Conservation (phyloP, 768 basidiomycete species). For the Rhodosporidiobolus odoratus region DNA sequence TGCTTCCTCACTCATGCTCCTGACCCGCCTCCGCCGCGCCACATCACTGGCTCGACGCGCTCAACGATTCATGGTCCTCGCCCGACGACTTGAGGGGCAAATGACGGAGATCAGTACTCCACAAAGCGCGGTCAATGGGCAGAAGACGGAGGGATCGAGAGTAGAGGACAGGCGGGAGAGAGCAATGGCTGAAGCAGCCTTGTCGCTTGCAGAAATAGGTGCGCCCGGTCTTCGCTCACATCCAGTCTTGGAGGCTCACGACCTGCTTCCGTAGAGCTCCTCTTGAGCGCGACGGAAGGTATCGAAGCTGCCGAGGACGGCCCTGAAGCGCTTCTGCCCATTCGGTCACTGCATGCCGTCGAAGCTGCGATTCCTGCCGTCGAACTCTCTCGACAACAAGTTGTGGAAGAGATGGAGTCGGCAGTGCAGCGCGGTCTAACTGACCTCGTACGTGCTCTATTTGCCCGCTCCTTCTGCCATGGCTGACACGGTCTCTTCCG, state of each 20-base stretch:
- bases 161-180: slow-evolving; percentile 66
- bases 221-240: not conserved
- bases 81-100: slow-evolving; percentile 74
- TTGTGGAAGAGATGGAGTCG: slow-evolving; percentile 80
- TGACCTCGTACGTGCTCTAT: slow-evolving; percentile 59
- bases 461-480: not conserved
- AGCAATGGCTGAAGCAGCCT: slow-evolving; percentile 84
- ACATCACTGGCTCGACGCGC: slow-evolving; percentile 77
- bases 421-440: slow-evolving; percentile 78
- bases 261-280: not conserved
- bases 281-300: not conserved
- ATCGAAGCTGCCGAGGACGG: slow-evolving; percentile 13
- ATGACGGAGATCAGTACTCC: slow-evolving; percentile 61
- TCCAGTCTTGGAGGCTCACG: no score
- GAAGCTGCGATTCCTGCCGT: slow-evolving; percentile 66
- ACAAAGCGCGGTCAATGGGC: not conserved
- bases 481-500: not conserved
- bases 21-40: slow-evolving; percentile 74
- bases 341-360: slow-evolving; percentile 70
- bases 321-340: slow-evolving; percentile 51
- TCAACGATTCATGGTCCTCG: slow-evolving; percentile 75
- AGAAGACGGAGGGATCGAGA: slow-evolving; percentile 51
- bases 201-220: slow-evolving; percentile 78
- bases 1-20: slow-evolving; percentile 61
- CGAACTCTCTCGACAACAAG: slow-evolving; percentile 61